Evolutionary conservation across 495 filamentous ascomycete genomes (phyloP), one percentile per base, ranked within the genome.

Genomic region (Xylaria curta): DNA sequence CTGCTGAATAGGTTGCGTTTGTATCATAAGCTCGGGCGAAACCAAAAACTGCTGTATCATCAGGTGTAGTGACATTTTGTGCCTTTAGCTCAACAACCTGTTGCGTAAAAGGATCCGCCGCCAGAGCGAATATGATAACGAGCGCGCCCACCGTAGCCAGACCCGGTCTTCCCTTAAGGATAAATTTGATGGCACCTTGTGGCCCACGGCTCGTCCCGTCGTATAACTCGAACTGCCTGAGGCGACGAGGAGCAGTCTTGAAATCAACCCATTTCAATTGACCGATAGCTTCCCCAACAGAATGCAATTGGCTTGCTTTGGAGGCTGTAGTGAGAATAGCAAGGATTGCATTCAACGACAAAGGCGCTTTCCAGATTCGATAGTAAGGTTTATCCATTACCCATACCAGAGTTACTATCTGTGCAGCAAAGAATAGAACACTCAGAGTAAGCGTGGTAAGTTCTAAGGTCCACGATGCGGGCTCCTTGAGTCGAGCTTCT

Each of bases 221-320:
- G 26, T 66, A 66, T 33, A 51, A 31, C 13, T 66, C 47, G 63
- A 66, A 66, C 24, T 66, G 24, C 13, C 47, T 13, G n/a, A 66
- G 44, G 24, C 12, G 24, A 19, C 24, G 26, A 3, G 63, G 63
- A 13, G 15, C 8, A 28, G 42, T 42, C 24, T 53, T 19, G 13
- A 49, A 66, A 36, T 66, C 26, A 33, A 66, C 31, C 63, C 63
- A 66, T 38, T 66, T 66, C 44, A 66, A 15, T 10, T 66, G 63
- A 24, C 63, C 44, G 12, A 66, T 66, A 10, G 63, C 63, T 9
- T 31, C 24, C 1, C 63, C 28, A 4, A 66, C 63, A 1, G 63
- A 26, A 53, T 66, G 63, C 21, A 66, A 38, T 6, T 51, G 46
- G 5, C 26, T 36, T 33, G 64, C 44, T 21, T 53, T 66, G 46